These are phyloP conservation scores for Aspergillus pseudoterreus DNA, from an alignment of 2,329 filamentous ascomycete genomes.

Conservation along the genomic window DNA sequence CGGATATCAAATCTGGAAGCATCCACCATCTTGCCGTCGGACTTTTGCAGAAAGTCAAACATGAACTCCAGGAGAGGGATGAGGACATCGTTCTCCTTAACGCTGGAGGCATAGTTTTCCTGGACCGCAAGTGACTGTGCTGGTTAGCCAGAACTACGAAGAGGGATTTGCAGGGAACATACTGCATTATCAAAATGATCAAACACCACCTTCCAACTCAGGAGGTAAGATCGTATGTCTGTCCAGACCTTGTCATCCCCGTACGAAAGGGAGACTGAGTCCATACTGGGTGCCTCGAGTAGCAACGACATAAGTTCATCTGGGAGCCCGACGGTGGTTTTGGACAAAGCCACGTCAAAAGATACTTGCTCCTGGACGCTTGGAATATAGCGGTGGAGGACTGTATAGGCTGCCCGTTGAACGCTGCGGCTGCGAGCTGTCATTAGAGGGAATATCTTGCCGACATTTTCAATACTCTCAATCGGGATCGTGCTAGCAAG, in stretches of 20 bases:
- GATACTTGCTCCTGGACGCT: conserved; percentile 75
- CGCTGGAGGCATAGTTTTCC: conserved; percentile 71
- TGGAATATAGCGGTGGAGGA: conserved; percentile 79
- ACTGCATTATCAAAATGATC: conserved; percentile 73
- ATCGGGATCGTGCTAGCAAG: conserved; percentile 63
- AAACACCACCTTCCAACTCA: conserved; percentile 87
- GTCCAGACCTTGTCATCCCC: conserved; percentile 65
- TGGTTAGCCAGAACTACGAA: conserved; percentile 20
- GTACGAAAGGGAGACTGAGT: conserved; percentile 62
- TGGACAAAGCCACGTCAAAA: conserved; percentile 62
- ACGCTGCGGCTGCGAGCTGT: conserved; percentile 71
- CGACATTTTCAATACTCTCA: conserved; percentile 59
- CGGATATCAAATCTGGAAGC: conserved; percentile 67
- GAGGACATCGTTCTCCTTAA: conserved; percentile 71
- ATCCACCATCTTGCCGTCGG: conserved; percentile 66
- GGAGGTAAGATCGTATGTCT: conserved; percentile 71
- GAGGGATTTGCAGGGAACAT: conserved; percentile 14
- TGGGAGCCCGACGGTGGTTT: conserved; percentile 63
- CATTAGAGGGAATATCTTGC: conserved; percentile 70
- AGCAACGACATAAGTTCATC: conserved; percentile 82
- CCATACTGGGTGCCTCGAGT: conserved; percentile 69
- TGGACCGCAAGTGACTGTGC: conserved; percentile 71
- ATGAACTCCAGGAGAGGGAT: conserved; percentile 69
- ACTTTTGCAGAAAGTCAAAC: conserved; percentile 81
- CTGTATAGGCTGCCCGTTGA: conserved; percentile 73